Percentiles rank a stretch among this genome's conserved stretches.
Conservation (phyloP, 176 grass and related monocot genomes). For the Microstegium vimineum region DNA sequence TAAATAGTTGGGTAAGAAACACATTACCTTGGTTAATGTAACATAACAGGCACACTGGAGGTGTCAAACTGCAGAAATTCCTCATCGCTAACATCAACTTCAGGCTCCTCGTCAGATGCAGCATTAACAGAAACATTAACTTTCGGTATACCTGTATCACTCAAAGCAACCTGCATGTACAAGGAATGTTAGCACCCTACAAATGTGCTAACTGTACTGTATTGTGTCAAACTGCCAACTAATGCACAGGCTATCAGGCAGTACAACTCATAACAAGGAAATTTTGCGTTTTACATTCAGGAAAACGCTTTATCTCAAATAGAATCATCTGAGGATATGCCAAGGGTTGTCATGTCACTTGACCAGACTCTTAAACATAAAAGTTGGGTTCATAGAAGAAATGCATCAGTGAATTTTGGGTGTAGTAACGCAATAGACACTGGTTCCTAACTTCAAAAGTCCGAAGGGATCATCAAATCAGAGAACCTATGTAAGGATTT, state of each 20-base stretch:
- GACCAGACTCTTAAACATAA: too few relatives aligned
- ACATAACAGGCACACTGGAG: constrained; percentile 78
- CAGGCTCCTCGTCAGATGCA: constrained; percentile 66
- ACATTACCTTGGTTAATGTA: constrained; percentile 79
- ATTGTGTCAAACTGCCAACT: not conserved
- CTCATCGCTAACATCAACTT: constrained; percentile 77
- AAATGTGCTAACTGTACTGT: not conserved
- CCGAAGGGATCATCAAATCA: too few relatives aligned
- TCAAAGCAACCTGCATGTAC: constrained; percentile 73
- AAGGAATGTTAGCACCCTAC: not conserved
- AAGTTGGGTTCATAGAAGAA: too few relatives aligned
- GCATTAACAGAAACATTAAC: constrained; percentile 57
- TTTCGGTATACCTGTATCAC: constrained; percentile 91
- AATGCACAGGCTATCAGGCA: not conserved
- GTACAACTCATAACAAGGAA: too few relatives aligned
- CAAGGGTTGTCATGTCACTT: too few relatives aligned
- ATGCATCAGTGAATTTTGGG: too few relatives aligned
- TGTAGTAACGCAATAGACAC: too few relatives aligned
- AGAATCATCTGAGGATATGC: too few relatives aligned
- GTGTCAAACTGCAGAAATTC: constrained; percentile 96
- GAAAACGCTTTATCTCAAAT: too few relatives aligned
- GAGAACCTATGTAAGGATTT: not conserved
- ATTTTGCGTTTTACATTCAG: too few relatives aligned
- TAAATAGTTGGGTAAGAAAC: not conserved
- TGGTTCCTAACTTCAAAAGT: too few relatives aligned